Base-by-base conservation (phyloP, 1,284 basidiomycete species). In the Tylopilus sp. region DNA sequence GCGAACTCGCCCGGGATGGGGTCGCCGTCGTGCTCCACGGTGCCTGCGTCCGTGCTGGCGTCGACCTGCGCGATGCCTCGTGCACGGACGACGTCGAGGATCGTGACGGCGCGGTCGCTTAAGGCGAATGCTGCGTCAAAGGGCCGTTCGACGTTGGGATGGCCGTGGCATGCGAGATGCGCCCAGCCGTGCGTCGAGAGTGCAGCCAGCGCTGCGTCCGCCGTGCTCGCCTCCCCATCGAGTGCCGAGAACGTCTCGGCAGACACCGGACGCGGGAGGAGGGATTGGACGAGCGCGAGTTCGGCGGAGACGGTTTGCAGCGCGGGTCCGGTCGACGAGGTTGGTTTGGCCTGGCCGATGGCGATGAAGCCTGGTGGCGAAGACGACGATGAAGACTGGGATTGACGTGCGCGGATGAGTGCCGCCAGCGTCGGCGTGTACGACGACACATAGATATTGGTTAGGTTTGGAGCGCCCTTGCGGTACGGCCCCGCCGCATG, bases 401-500 rank as follows among this genome's bases (percentile, higher is more conserved):
- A 57, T 13, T 35, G 20, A 3, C 63, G 63, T 8, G 61, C 61
- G 5, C 64, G 58, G 19, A 71, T 61, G 9, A 77, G 63, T 1
- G 72, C 62, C 2, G 65, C 57, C 1, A 76, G 45, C 0, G 68
- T 72, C 1, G 73, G 71, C 3, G 68, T 73, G 41, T 75, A 76
- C 5, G 74, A 78, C 3, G 69, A 73, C 14, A 75, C 47, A 29
- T 65, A 74, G 4, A 68, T 40, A 29, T 72, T 65, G 0, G 59
- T 52, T 26, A 77, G 58, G 45, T 66, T 64, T 7, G 20, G 31
- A 1, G 43, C 48, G 19, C 54, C 52, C 8, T 53, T 58, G 39
- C 55, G 53, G 36, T 63, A 62, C 2, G 67, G 60, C 7, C 74
- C 75, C 0, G 76, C 72, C 3, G 74, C 75, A 43, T 78, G 76